Evolutionary conservation across 805 yeast species (phyloP), one percentile per base, ranked within the genome.

Genomic region (Groenewaldozyma tartarivorans): DNA sequence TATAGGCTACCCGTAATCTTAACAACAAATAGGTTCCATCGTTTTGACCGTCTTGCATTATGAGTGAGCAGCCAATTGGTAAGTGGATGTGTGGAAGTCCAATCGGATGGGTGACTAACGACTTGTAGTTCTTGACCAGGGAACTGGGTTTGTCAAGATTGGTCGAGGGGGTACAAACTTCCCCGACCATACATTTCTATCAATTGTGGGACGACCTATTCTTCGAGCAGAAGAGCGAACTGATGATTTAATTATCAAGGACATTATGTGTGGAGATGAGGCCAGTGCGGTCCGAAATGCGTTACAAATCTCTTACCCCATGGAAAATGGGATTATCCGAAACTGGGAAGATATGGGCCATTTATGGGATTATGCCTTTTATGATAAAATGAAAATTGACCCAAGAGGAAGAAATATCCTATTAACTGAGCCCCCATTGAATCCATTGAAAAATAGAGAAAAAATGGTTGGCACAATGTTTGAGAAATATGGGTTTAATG

Each of bases 261-360:
- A 92, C 60, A 85, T 92, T 53, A 92, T 92, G 98, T 88, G 96
- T 56, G 98, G 98, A 49, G 81, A 79, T 50, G 97, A 92, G 58
- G 98, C 98, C 37, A 75, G 84, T 49, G 82, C 82, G 20, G 94
- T 84, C 27, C 77, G 98, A 54, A 80, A 95, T 2, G 75, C 88
- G 50, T 71, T 92, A 45, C 95, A 92, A 64, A 77, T 92, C 43
- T 79, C 88, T n/a, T 92, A 92, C 57, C 98, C 98, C 9, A 88
- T 92, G 97, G 98, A 92, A 64, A 92, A 92, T 60, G 98, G 98
- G 56, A 85, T 92, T 54, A 90, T 92, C 60, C 81, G 79, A 58
- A 86, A 88, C 62, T 92, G 98, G 98, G 95, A 88, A 54, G 98
- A 92, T 61, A 92, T 92, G 97, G 95, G 86, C 55, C 88, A 88